These are phyloP conservation scores for Colletotrichum musae DNA, from an alignment of 2,329 filamentous ascomycete species.

Conservation along the genomic window DNA sequence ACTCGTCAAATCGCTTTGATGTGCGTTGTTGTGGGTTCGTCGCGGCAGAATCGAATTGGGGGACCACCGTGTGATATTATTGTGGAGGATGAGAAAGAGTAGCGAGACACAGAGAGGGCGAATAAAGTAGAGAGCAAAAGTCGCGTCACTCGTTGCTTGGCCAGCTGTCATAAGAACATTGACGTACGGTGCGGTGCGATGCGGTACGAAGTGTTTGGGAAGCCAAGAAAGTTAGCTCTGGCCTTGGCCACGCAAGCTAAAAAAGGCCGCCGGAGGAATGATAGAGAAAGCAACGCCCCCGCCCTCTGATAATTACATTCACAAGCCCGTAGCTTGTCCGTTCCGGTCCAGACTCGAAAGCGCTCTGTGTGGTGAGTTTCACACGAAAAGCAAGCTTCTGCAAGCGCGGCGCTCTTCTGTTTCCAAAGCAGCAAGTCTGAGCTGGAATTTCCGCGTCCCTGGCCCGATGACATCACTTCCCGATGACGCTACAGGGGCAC, in stretches of 20 bases:
- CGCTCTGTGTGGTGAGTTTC: conserved; percentile 28
- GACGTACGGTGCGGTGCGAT: conserved; percentile 13
- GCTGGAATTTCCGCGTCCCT: conserved; percentile 31
- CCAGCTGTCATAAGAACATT: conserved; percentile 25
- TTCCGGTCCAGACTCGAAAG: neutral
- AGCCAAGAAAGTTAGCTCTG: neutral
- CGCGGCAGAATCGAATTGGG: neutral
- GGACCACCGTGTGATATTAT: neutral
- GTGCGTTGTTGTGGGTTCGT: too few relatives aligned
- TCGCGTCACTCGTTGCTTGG: conserved; percentile 39
- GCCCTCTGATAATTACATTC: neutral
- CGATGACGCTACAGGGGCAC: conserved; percentile 14
- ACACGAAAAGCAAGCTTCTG: conserved; percentile 37
- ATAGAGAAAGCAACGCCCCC: conserved; percentile 5
- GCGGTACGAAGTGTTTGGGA: neutral
- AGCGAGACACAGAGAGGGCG: neutral
- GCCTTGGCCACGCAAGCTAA: neutral
- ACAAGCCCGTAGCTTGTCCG: neutral
- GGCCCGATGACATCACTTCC: conserved; percentile 35
- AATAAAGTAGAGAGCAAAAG: neutral
- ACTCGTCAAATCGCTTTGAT: too few relatives aligned
- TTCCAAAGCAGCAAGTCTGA: conserved; percentile 31
- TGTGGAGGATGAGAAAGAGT: neutral
- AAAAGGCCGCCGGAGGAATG: conserved; percentile 12
- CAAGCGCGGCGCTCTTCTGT: conserved; percentile 19